A percentile compares a stretch with the other conserved stretches of the same genome.
These are phyloP conservation scores for Eucalyptus lansdowneana DNA, from an alignment of 345 rosid species.

Conservation along the genomic window DNA sequence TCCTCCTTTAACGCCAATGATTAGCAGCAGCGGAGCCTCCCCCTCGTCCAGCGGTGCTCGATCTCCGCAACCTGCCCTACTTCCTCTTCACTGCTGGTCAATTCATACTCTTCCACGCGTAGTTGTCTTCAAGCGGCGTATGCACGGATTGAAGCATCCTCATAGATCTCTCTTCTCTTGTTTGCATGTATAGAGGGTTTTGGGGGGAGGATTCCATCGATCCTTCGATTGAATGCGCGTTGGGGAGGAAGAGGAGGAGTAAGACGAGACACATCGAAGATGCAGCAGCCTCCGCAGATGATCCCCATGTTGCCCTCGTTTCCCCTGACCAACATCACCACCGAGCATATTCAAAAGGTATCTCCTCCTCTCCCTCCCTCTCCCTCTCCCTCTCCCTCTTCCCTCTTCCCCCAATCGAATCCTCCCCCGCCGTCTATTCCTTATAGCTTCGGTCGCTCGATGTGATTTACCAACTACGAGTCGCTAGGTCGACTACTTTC, in stretches of 20 bases:
- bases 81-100: too few species aligned
- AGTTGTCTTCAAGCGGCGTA: too few species aligned
- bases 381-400: too few species aligned
- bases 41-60: too few species aligned
- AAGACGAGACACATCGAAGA: not conserved
- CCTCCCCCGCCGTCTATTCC: not conserved
- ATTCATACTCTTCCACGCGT: too few species aligned
- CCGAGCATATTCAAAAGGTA: constrained; percentile 98
- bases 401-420: not conserved
- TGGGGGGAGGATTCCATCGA: not conserved
- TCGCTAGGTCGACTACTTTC: not conserved
- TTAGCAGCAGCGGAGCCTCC: too few species aligned
- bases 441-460: not conserved
- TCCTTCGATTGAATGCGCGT: not conserved
- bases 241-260: not conserved
- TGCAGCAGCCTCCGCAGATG: constrained; percentile 91
- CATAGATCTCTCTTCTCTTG: too few species aligned
- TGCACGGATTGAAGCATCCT: too few species aligned
- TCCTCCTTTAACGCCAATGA: too few species aligned
- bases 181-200: too few species aligned
- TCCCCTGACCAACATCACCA: constrained; percentile 63
- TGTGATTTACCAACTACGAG: not conserved
- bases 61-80: too few species aligned
- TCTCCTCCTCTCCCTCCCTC: not conserved
- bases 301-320: constrained; percentile 61